These are phyloP conservation scores for Colletotrichum filicis DNA, from an alignment of 2,329 filamentous ascomycete species.

Conservation along the genomic window DNA sequence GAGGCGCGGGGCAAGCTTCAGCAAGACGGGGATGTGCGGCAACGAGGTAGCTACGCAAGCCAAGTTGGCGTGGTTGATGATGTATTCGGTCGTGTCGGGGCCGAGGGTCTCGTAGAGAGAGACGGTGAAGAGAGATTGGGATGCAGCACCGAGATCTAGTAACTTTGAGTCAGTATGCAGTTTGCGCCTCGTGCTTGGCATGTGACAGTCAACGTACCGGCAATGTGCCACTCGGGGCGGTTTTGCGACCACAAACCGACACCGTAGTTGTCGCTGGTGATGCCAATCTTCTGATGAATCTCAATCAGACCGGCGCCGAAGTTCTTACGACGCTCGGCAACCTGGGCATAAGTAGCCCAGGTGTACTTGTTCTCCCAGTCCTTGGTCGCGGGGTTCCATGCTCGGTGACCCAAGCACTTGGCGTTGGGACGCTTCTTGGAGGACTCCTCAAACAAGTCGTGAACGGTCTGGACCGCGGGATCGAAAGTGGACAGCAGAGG, in stretches of 20 bases:
- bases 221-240: constrained; percentile 87
- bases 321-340: constrained; percentile 83
- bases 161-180: background rate
- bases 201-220: constrained; percentile 58
- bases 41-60: constrained; percentile 81
- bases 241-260: constrained; percentile 90
- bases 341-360: constrained; percentile 85
- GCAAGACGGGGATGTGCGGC: constrained; percentile 81
- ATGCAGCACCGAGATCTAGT: constrained; percentile 86
- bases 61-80: constrained; percentile 89
- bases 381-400: constrained; percentile 81
- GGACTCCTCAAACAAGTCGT: constrained; percentile 83
- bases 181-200: background rate
- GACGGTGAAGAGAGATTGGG: constrained; percentile 88
- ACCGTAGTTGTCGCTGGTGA: constrained; percentile 72
- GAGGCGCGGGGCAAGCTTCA: constrained; percentile 81
- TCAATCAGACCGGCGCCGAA: constrained; percentile 88
- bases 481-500: constrained; percentile 78
- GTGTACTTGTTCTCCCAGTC: constrained; percentile 79
- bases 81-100: constrained; percentile 91
- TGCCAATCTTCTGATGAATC: constrained; percentile 78
- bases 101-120: constrained; percentile 97
- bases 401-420: constrained; percentile 82
- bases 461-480: constrained; percentile 75
- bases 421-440: constrained; percentile 72